Percentiles rank a stretch among this genome's conserved stretches.
phyloP scores from a whole-genome alignment of 2,329 filamentous ascomycete genomes.

The Penicillium sp. region DNA sequence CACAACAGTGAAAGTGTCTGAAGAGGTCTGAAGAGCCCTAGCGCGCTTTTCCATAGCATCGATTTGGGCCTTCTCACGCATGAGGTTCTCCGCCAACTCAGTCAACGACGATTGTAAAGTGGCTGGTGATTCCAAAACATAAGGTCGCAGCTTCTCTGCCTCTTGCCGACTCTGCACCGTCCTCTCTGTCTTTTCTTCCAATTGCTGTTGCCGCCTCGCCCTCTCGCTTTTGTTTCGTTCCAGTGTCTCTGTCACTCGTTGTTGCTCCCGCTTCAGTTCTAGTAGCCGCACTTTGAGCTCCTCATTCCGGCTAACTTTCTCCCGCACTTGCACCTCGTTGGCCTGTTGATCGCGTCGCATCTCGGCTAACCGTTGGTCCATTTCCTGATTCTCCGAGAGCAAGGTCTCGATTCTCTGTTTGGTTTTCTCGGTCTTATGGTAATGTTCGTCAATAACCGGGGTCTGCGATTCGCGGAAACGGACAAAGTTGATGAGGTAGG shows the following conservation, averaged over 20 bases:
- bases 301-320: constrained; percentile 82
- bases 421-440: constrained; percentile 82
- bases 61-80: constrained; percentile 76
- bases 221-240: constrained; percentile 82
- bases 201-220: constrained; percentile 63
- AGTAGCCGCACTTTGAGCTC: constrained; percentile 79
- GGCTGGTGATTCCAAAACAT: constrained; percentile 83
- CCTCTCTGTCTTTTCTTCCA: constrained; percentile 52
- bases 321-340: constrained; percentile 75
- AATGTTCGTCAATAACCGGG: constrained; percentile 83
- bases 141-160: constrained; percentile 83
- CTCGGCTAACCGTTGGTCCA: constrained; percentile 74
- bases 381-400: constrained; percentile 80
- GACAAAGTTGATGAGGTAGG: constrained; percentile 98
- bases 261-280: constrained; percentile 77
- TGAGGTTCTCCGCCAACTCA: constrained; percentile 75
- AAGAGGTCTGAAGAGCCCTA: constrained; percentile 86
- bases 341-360: constrained; percentile 75
- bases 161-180: constrained; percentile 72
- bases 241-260: constrained; percentile 75
- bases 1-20: constrained; percentile 83
- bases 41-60: constrained; percentile 81
- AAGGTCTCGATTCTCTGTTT: constrained; percentile 85
- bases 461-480: constrained; percentile 94
- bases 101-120: constrained; percentile 76